Base-by-base conservation (phyloP, 345 rosid genomes). In the Hirschfeldia incana region DNA sequence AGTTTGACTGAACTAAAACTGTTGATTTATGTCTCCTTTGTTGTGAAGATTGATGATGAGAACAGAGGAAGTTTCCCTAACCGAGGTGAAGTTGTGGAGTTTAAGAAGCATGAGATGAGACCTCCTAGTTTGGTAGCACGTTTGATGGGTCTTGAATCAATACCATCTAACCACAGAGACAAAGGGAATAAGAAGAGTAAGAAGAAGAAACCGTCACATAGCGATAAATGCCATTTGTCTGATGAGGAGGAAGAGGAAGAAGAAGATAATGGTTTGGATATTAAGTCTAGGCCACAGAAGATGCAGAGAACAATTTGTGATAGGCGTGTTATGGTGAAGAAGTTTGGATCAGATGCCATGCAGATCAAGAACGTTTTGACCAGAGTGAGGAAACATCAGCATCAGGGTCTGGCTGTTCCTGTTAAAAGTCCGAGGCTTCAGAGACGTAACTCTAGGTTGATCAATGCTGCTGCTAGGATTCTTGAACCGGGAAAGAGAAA, bases 71-170 rank as follows among this genome's bases (percentile, higher is more conserved):
- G 90, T 30, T 92, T 90, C 71, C 97, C 92, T 0, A 91, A 76
- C 70, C 76, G 83, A 42, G 77, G 62, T 67, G 80, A 60, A 79
- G 73, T 68, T 12, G 85, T 74, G 51, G 61, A 33, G 44, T 84
- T 83, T 73, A 80, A 72, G 46, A 90, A 85, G 85, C 88, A 82
- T 65, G 98, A 89, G 67, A 89, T 90, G 92, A 77, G 78, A 75
- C 46, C 91, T 74, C 97, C 97, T 1, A 77, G 97, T 75, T 83
- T 95, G 84, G 97, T 95, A 70, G 99, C 97, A 64, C 90, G 92
- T 90, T 86, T 95, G 36, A 95, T 95, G 99, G 99, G 99, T 5
- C 96, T 95, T 71, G 98, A 94, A 42, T 89, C 97, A 27, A 82
- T 92, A 82, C 98, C 98, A 0, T 77, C 91, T 28, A 83, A 64